A percentile compares a stretch with the other conserved stretches of the same genome.
Conservation (phyloP, 2,329 filamentous ascomycete genomes). For the Paecilomyces dactylethromorphus region DNA sequence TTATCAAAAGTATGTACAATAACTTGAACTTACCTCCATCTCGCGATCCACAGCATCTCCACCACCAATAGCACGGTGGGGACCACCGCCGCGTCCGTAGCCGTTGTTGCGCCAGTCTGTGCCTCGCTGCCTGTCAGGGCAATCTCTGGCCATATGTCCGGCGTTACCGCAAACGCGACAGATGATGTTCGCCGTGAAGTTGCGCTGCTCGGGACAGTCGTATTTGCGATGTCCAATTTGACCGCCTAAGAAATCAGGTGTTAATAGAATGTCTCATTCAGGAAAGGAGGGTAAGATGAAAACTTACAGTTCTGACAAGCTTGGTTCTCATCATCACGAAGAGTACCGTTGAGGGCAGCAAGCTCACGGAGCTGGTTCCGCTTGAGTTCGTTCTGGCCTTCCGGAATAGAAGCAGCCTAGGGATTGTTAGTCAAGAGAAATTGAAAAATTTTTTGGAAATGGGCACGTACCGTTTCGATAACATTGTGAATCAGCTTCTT, state of each 20-base stretch:
- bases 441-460: not conserved
- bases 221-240: slow-evolving; percentile 99
- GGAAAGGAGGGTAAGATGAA: not conserved
- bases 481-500: slow-evolving; percentile 98
- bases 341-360: slow-evolving; percentile 94
- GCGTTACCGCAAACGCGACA: slow-evolving; percentile 97
- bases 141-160: slow-evolving; percentile 96
- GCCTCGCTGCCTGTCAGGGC: slow-evolving; percentile 87
- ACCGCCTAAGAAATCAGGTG: slow-evolving; percentile 49
- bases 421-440: slow-evolving; percentile 13
- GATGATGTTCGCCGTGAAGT: slow-evolving; percentile 98
- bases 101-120: slow-evolving; percentile 84
- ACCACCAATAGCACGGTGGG: slow-evolving; percentile 60
- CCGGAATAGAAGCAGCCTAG: slow-evolving; percentile 93
- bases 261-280: slow-evolving; percentile 12
- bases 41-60: slow-evolving; percentile 87
- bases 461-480: slow-evolving; percentile 83
- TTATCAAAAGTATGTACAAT: not conserved
- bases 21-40: slow-evolving; percentile 68
- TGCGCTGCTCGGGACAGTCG: slow-evolving; percentile 94
- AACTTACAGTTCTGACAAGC: slow-evolving; percentile 87
- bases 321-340: slow-evolving; percentile 98
- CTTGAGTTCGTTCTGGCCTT: slow-evolving; percentile 98
- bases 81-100: slow-evolving; percentile 37
- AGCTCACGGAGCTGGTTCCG: slow-evolving; percentile 97